phyloP scores from a whole-genome alignment of 345 rosid species.

The Boechera stricta region DNA sequence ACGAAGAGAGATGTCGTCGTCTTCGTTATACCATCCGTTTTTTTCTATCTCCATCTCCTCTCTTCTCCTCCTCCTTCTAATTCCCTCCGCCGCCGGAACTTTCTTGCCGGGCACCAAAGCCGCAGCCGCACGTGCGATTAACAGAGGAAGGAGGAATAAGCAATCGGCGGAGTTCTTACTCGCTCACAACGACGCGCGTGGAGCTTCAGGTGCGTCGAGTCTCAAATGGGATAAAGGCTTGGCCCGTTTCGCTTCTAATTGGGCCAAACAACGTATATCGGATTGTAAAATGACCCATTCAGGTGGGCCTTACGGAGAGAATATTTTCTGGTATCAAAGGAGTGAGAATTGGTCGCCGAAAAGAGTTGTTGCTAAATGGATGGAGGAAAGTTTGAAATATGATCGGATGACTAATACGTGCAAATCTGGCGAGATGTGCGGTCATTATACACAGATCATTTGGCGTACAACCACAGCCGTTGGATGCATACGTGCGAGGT shows the following conservation, averaged over 20 bases:
- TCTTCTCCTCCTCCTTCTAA: background rate
- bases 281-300: constrained; percentile 62
- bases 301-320: constrained; percentile 51
- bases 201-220: constrained; percentile 33
- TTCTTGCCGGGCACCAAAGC: background rate
- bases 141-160: constrained; percentile 8
- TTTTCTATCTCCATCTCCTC: constrained; percentile 17
- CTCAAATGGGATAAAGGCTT: constrained; percentile 50
- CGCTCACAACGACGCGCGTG: constrained; percentile 51
- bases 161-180: constrained; percentile 40
- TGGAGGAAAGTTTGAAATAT: constrained; percentile 38
- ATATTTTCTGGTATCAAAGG: constrained; percentile 53
- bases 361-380: constrained; percentile 51
- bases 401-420: constrained; percentile 37
- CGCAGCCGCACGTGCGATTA: background rate
- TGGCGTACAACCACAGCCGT: constrained; percentile 49
- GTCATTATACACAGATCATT: constrained; percentile 62
- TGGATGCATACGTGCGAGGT: constrained; percentile 50
- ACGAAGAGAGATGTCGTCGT: constrained; percentile 28
- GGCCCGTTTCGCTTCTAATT: constrained; percentile 40
- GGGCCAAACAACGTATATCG: constrained; percentile 32
- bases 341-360: constrained; percentile 47
- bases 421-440: constrained; percentile 45
- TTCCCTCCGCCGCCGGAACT: background rate
- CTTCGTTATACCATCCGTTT: constrained; percentile 24